Evolutionary conservation across 129 eudicot genomes (phyloP).

Genomic region (Helichrysum umbraculigerum): DNA sequence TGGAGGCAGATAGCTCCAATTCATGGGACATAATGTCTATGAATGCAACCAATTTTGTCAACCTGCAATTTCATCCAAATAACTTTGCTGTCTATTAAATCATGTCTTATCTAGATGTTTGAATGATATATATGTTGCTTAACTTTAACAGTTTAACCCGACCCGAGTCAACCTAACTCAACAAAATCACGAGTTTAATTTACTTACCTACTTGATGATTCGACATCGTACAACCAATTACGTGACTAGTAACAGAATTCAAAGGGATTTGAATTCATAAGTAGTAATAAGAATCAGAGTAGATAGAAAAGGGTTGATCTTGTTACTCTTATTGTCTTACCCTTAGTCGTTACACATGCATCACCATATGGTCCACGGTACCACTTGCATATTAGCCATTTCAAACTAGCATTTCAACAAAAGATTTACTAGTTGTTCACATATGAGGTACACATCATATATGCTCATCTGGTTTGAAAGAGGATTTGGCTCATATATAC

Average conservation of each 20-base stretch:
- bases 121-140: conserved; percentile 8
- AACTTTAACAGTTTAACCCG: neutral
- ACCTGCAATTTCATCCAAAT: conserved; percentile 15
- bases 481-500: too few species aligned
- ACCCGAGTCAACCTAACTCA: conserved; percentile 1
- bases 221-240: neutral
- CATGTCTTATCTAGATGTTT: conserved; percentile 9
- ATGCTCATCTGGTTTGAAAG: too few species aligned
- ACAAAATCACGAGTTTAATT: neutral
- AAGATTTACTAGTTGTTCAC: neutral
- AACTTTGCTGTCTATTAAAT: conserved; percentile 3
- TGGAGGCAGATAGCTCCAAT: conserved; percentile 35
- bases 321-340: conserved; percentile 16
- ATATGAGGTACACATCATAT: neutral
- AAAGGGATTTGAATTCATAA: neutral
- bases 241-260: conserved; percentile 29
- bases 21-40: conserved; percentile 33
- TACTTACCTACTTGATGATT: conserved; percentile 26
- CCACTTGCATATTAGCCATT: conserved; percentile 10
- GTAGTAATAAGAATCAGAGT: conserved; percentile 31
- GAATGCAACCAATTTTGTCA: conserved; percentile 37
- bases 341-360: conserved; percentile 22
- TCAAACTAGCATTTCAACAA: conserved; percentile 6
- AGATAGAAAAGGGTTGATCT: conserved; percentile 33
- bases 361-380: conserved; percentile 16